phyloP scores from a whole-genome alignment of 768 basidiomycete genomes.

The Naganishia kalamii region DNA sequence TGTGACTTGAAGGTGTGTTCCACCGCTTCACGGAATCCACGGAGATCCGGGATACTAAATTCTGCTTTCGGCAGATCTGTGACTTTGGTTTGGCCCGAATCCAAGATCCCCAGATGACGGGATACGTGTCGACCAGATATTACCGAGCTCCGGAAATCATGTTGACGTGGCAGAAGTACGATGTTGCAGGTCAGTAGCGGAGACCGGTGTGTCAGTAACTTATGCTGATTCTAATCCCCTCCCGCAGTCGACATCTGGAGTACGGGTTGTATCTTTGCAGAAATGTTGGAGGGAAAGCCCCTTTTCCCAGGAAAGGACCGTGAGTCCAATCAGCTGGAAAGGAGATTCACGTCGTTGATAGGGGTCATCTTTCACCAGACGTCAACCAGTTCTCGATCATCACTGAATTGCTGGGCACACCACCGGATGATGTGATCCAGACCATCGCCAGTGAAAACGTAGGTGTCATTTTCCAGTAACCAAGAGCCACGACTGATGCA shows the following conservation, averaged over 20 bases:
- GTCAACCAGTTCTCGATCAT: conserved; percentile 99
- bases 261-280: conserved; percentile 97
- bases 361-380: conserved; percentile 55
- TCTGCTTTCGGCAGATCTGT: conserved; percentile 62
- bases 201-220: neutral
- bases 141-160: conserved; percentile 99
- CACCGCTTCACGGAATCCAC: neutral
- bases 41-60: neutral
- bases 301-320: conserved; percentile 99
- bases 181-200: conserved; percentile 62
- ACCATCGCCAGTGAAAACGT: conserved; percentile 98
- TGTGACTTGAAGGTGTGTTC: conserved; percentile 86
- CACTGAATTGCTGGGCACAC: conserved; percentile 95
- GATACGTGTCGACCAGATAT: conserved; percentile 97
- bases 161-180: conserved; percentile 99
- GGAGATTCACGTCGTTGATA: neutral
- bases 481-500: neutral
- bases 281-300: conserved; percentile 98
- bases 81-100: conserved; percentile 98
- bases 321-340: conserved; percentile 51
- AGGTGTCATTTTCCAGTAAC: conserved; percentile 38
- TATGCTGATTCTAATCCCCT: neutral
- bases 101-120: conserved; percentile 99
- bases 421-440: conserved; percentile 98
- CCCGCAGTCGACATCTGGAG: conserved; percentile 88